Conservation (phyloP, 495 filamentous ascomycete genomes). For the Xylaria intraflava region DNA sequence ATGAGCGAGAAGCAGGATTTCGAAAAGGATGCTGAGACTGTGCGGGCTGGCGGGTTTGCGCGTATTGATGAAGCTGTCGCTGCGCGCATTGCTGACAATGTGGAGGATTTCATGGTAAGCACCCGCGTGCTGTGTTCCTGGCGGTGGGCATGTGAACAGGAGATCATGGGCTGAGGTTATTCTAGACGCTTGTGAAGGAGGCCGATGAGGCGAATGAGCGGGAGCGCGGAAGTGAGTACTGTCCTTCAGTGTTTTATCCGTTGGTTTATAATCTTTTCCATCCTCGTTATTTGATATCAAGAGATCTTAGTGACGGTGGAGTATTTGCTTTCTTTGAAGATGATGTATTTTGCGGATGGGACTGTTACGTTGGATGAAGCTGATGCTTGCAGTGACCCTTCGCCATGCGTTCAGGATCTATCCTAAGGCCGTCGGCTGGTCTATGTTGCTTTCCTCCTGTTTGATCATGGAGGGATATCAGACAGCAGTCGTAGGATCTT, state of each 20-base stretch:
- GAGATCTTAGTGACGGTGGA: too few relatives aligned
- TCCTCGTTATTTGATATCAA: not conserved
- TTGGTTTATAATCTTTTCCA: not conserved
- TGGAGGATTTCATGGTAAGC: conserved; percentile 30
- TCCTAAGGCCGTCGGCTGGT: conserved; percentile 42
- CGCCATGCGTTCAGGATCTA: conserved; percentile 35
- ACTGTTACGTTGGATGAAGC: conserved; percentile 6
- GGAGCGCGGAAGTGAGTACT: conserved; percentile 20
- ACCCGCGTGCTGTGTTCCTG: not conserved
- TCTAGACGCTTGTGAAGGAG: conserved; percentile 27
- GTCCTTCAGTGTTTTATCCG: not conserved
- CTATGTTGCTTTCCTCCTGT: conserved; percentile 43
- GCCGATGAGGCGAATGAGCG: conserved; percentile 28
- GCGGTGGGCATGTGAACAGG: not conserved
- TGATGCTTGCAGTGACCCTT: conserved; percentile 23
- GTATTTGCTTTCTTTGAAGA: too few relatives aligned
- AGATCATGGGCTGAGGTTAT: not conserved
- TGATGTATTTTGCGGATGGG: not conserved
- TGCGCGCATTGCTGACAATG: conserved; percentile 24
- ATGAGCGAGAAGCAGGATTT: conserved; percentile 11
- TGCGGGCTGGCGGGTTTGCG: not conserved
- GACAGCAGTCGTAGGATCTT: conserved; percentile 28
- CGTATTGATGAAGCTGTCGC: conserved; percentile 26
- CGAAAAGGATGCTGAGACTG: conserved; percentile 15
- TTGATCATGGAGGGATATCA: conserved; percentile 51